Evolutionary conservation across 2,329 filamentous ascomycete genomes (phyloP).

Genomic region (Talaromyces marneffei): DNA sequence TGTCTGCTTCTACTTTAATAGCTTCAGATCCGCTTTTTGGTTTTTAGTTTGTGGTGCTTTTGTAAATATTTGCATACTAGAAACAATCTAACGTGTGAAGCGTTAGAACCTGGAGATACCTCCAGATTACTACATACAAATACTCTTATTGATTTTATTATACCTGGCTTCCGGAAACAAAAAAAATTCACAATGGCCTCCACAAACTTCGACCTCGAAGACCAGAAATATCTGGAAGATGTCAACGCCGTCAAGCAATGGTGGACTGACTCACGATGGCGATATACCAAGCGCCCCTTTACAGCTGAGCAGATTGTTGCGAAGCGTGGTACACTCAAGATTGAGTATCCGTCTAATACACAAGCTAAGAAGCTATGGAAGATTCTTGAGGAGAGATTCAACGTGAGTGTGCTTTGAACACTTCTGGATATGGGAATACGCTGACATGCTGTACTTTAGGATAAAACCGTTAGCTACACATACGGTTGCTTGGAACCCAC

Average conservation of each 20-base stretch:
- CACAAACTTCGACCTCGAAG: constrained; percentile 53
- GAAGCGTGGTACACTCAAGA: constrained; percentile 85
- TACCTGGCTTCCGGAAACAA: too few relatives aligned
- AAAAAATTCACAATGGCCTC: constrained; percentile 9
- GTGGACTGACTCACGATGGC: constrained; percentile 91
- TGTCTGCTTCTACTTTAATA: constrained; percentile 1
- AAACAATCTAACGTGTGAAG: not conserved
- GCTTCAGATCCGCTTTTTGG: not conserved
- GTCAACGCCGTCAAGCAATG: constrained; percentile 85
- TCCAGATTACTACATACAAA: not conserved
- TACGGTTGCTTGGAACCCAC: constrained; percentile 97
- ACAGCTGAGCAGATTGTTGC: constrained; percentile 95
- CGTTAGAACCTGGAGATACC: not conserved
- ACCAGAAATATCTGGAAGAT: constrained; percentile 71
- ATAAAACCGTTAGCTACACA: constrained; percentile 80
- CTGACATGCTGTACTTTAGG: constrained; percentile 53
- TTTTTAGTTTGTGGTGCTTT: not conserved
- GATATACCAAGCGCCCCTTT: constrained; percentile 84
- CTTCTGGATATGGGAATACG: too few relatives aligned
- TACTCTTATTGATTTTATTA: not conserved
- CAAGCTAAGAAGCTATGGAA: constrained; percentile 93
- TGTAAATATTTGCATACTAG: not conserved
- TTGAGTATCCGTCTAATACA: constrained; percentile 83
- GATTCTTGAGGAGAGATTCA: constrained; percentile 79
- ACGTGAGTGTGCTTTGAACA: constrained; percentile 47